phyloP scores from a whole-genome alignment of 345 rosid genomes.

The Salix purpurea region DNA sequence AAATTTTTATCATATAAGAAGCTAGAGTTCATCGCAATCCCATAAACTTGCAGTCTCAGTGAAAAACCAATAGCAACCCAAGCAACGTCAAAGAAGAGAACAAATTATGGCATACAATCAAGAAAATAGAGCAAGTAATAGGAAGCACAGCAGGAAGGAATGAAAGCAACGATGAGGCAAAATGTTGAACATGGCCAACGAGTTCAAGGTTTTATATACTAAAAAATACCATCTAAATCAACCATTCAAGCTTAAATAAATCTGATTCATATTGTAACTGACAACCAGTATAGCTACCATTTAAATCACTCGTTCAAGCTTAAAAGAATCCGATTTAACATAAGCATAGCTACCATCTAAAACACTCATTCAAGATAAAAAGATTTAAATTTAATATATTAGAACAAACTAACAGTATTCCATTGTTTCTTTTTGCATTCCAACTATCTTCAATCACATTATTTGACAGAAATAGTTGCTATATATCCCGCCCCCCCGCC shows the following conservation, averaged over 20 bases:
- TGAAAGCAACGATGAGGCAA: not conserved
- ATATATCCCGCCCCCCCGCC: rapidly evolving
- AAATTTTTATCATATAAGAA: not conserved
- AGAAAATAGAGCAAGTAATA: not conserved
- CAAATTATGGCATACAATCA: not conserved
- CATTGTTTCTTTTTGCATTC: not conserved
- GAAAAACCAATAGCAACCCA: not conserved
- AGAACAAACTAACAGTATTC: not conserved
- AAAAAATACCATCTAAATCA: not conserved
- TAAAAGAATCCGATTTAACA: not conserved
- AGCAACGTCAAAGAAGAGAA: not conserved
- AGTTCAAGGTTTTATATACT: not conserved
- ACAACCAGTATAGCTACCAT: too few relatives aligned
- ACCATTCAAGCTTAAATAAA: too few relatives aligned
- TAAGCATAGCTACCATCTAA: not conserved
- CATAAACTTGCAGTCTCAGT: not conserved
- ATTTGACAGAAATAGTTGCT: not conserved
- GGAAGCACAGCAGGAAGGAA: not conserved
- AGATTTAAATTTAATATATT: not conserved
- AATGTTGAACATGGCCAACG: not conserved
- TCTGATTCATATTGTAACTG: too few relatives aligned
- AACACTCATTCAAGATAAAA: not conserved
- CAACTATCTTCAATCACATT: not conserved
- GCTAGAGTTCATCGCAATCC: not conserved
- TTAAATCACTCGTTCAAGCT: not conserved